Evolutionary conservation across 768 basidiomycete genomes (phyloP), one percentile per base, ranked within the genome.

Genomic region (Mycena amicta): DNA sequence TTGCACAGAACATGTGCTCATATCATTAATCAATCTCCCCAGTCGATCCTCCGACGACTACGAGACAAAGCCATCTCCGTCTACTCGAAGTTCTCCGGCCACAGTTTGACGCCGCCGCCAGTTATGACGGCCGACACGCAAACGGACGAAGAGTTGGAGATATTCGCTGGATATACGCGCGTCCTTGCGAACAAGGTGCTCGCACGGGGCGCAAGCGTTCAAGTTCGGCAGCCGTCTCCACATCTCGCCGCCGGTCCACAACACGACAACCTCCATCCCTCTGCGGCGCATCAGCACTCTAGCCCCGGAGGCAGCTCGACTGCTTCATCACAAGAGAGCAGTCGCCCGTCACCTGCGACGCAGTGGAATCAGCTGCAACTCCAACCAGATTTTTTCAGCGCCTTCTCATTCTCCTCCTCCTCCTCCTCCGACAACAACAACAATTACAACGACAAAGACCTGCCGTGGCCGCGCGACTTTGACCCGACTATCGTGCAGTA

Each of bases 161-260:
- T 65, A n/a, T 62, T 65, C 22, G 63, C 60, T 1, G 63, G 63
- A 4, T 61, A 61, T 37, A 65, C 63, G 2, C 57, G 60, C 3
- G 52, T 62, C 26, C 53, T 65, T 6, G 63, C 60, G 8, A 53
- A 56, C 12, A 65, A 65, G 51, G 57, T 65, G 47, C 25, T 22
- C 47, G 47, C 26, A 23, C 25, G 12, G 12, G n/a, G n/a, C n/a
- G n/a, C n/a, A n/a, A n/a, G n/a, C n/a, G n/a, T n/a, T n/a, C n/a
- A n/a, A n/a, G n/a, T n/a, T n/a, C 47, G 22, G 31, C 51, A 52
- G 29, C 6, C 43, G 22, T 5, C 13, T 15, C 6, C 15, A 45
- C 13, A 8, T 15, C 8, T 45, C 6, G 8, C 13, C 43, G 43
- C 43, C 15, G 22, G 22, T 23, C 33, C 8, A 8, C 29, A 30